phyloP scores from a whole-genome alignment of 179 eudicot species.

The Corrigiola litoralis region DNA sequence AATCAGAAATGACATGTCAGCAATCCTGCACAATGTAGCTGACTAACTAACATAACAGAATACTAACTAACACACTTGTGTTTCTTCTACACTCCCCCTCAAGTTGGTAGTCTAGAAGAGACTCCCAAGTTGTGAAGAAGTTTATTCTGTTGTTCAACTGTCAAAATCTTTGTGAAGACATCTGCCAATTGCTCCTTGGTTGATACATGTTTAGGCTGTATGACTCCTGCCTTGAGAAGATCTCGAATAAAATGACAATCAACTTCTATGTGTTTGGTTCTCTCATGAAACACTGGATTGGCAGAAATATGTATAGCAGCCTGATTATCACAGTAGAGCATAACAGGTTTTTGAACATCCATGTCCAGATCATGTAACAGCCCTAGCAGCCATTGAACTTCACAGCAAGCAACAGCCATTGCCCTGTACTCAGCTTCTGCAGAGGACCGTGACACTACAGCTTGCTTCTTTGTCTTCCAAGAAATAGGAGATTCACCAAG shows the following conservation, averaged over 20 bases:
- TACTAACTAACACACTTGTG: too few relatives aligned
- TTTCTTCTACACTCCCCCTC: background rate
- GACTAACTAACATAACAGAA: too few relatives aligned
- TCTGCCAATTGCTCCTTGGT: background rate
- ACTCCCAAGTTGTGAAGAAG: background rate
- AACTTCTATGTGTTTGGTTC: background rate
- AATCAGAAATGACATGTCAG: too few relatives aligned
- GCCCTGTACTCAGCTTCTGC: background rate
- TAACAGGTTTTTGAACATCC: too few relatives aligned
- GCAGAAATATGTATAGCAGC: background rate
- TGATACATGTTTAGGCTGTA: background rate
- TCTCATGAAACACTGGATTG: background rate
- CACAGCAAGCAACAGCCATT: too few relatives aligned
- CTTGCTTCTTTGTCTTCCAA: background rate
- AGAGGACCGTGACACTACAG: background rate
- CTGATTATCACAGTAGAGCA: background rate
- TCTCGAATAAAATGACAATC: background rate
- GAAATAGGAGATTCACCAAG: background rate
- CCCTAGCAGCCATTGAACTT: too few relatives aligned
- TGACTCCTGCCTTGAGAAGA: background rate
- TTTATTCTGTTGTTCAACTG: background rate
- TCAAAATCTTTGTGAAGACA: background rate
- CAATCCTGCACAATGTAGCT: too few relatives aligned
- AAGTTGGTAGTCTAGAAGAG: background rate
- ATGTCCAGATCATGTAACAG: too few relatives aligned